Base-by-base conservation (phyloP, 1,284 basidiomycete genomes). In the Singerocomus rubriflavus region DNA sequence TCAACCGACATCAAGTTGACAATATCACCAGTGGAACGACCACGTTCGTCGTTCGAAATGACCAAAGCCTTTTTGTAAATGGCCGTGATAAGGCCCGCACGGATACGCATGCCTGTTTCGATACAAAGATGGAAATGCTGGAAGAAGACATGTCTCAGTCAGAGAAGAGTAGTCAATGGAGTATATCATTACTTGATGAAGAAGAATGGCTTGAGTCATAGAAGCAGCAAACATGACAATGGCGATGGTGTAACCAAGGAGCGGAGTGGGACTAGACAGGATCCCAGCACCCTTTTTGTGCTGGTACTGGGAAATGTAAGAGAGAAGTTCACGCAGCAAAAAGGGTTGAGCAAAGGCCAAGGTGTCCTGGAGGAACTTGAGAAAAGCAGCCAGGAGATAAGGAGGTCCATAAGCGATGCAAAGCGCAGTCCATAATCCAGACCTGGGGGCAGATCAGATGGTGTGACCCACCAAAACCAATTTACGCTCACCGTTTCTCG, bases 1-100 rank as follows among this genome's bases (percentile, higher is more conserved):
- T 92, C 84, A 30, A 96, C 91, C 11, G 85, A 88, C 88, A 96
- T 95, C 27, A 97, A 71, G 65, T 98, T 98, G 58, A 97, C 92
- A 44, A 97, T 93, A 63, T 98, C 93, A 5, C 95, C 95, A 0
- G 91, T 85, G 0, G 89, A 81, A 33, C 89, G 82, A 10, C 68
- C 78, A 5, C 88, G 82, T 62, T 92, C 93, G 52, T 93, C 87
- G 58, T 87, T 93, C 8, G 90, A 91, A 17, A 98, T 78, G 1
- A 90, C 78, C 17, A 98, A 76, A 0, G 91, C 81, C 68, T 98
- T 97, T 55, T 85, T 77, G 73, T 95, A 98, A 48, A 96, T 91
- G 1, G 81, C 80, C 0, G 85, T 85, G 33, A 98, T 82, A 17
- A 98, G 78, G 1, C 94, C 93, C 0, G 91, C 88, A 37, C 93